These are phyloP conservation scores for Paxillus rubicundulus DNA, from an alignment of 768 basidiomycete species.

Conservation along the genomic window DNA sequence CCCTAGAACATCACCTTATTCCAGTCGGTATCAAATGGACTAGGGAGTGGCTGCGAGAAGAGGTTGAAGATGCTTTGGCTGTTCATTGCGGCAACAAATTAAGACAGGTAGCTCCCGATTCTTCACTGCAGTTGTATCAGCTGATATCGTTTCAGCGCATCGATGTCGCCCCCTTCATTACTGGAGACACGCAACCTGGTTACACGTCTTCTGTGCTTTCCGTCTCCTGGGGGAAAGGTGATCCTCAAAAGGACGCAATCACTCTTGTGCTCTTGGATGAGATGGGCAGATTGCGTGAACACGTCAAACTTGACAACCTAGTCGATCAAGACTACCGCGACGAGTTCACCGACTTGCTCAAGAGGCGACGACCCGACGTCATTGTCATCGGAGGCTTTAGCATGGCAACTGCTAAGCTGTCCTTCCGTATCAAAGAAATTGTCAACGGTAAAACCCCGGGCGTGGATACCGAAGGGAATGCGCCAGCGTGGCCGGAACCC, in stretches of 20 bases:
- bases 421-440: slow-evolving; percentile 60
- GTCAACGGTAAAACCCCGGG: slow-evolving; percentile 33
- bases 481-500: slow-evolving; percentile 27
- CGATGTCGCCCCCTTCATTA: slow-evolving; percentile 74
- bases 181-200: slow-evolving; percentile 62
- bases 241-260: slow-evolving; percentile 88
- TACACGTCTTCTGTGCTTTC: slow-evolving; percentile 80
- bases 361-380: slow-evolving; percentile 81
- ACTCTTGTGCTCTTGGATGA: slow-evolving; percentile 83
- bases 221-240: slow-evolving; percentile 93
- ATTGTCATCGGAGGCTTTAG: slow-evolving; percentile 88
- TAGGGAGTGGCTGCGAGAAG: slow-evolving; percentile 83
- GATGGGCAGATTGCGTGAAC: slow-evolving; percentile 87
- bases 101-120: slow-evolving; percentile 52
- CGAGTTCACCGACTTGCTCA: slow-evolving; percentile 80
- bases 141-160: slow-evolving; percentile 55
- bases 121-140: not conserved
- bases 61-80: slow-evolving; percentile 84
- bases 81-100: slow-evolving; percentile 64
- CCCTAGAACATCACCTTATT: slow-evolving; percentile 76
- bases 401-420: slow-evolving; percentile 72
- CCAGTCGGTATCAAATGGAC: slow-evolving; percentile 87
- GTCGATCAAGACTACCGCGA: slow-evolving; percentile 63
- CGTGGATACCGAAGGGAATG: slow-evolving; percentile 18
- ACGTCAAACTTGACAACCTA: slow-evolving; percentile 85